phyloP scores from a whole-genome alignment of 1,284 basidiomycete species.

The Xanthoconium separans region DNA sequence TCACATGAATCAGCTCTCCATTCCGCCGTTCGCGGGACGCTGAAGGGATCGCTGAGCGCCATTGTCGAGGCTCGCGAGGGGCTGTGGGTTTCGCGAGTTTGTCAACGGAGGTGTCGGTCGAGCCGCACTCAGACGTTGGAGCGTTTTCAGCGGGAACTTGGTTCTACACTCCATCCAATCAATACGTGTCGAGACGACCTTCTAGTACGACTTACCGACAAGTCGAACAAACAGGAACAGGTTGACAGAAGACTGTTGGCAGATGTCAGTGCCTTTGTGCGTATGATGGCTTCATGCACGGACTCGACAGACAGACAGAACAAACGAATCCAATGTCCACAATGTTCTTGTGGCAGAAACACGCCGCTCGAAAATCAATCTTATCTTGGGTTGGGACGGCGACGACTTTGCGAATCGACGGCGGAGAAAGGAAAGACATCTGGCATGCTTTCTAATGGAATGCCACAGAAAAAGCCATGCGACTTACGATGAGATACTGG shows the following conservation, averaged over 20 bases:
- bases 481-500: constrained; percentile 81
- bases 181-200: constrained; percentile 1
- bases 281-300: constrained; percentile 30
- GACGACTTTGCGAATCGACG: constrained; percentile 74
- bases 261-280: constrained; percentile 7
- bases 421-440: constrained; percentile 91
- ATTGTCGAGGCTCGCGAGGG: constrained; percentile 30
- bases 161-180: constrained; percentile 56
- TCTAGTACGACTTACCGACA: constrained; percentile 63
- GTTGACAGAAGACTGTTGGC: constrained; percentile 81
- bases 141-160: constrained; percentile 90
- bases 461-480: background rate
- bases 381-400: constrained; percentile 91
- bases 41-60: constrained; percentile 17
- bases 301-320: constrained; percentile 93
- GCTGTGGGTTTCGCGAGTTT: constrained; percentile 22
- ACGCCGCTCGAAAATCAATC: constrained; percentile 96
- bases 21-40: constrained; percentile 21
- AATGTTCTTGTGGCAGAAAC: constrained; percentile 98
- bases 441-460: constrained; percentile 33
- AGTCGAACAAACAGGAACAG: constrained; percentile 90
- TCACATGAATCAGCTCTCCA: constrained; percentile 9
- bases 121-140: constrained; percentile 74
- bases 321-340: constrained; percentile 98
- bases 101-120: constrained; percentile 34